Conservation (phyloP, 768 basidiomycete species). For the Leccinum variicolor region DNA sequence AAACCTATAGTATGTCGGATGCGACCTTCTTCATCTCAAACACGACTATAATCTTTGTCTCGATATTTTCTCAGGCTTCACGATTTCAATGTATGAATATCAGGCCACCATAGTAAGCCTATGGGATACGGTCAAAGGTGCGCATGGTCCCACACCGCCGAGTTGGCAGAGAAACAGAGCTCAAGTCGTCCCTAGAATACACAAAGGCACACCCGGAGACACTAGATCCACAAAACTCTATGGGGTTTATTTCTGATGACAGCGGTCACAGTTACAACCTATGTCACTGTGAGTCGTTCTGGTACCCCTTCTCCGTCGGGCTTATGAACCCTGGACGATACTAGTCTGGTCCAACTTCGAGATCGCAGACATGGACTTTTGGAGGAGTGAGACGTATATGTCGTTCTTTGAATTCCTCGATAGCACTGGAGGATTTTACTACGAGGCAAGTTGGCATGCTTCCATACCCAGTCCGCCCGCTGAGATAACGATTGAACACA, state of each 20-base stretch:
- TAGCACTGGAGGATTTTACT: conserved; percentile 79
- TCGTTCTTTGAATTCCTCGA: conserved; percentile 87
- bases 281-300: conserved; percentile 52
- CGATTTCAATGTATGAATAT: conserved; percentile 60
- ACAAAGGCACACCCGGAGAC: conserved; percentile 43
- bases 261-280: conserved; percentile 57
- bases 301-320: not conserved
- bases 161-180: conserved; percentile 25
- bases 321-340: conserved; percentile 1
- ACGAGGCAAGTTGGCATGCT: conserved; percentile 53
- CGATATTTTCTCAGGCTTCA: conserved; percentile 43
- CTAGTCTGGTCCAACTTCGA: conserved; percentile 95
- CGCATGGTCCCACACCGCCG: conserved; percentile 32
- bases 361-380: conserved; percentile 82
- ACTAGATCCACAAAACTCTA: conserved; percentile 49
- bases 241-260: conserved; percentile 65
- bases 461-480: not conserved
- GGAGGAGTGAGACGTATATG: conserved; percentile 78
- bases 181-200: conserved; percentile 22
- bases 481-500: conserved; percentile 25
- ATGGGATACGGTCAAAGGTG: conserved; percentile 60
- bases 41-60: not conserved
- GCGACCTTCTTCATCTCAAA: not conserved
- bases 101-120: conserved; percentile 59
- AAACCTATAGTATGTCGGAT: conserved; percentile 44